Evolutionary conservation across 176 grass and related monocot genomes (phyloP).

Genomic region (Otatea glauca): DNA sequence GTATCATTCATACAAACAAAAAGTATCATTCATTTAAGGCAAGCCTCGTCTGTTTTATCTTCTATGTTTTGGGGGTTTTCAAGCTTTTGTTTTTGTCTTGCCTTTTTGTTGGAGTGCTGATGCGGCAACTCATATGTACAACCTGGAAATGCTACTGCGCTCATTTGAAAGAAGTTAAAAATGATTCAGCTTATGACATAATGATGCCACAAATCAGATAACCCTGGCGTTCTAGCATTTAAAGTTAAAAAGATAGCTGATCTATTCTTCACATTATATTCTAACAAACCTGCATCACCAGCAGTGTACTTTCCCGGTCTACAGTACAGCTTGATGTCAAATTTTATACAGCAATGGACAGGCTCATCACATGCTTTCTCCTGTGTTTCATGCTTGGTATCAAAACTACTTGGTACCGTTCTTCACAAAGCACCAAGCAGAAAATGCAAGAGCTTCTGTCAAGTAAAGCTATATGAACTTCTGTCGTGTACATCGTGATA

Average conservation of each 20-base stretch:
- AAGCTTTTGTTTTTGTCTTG: constrained; percentile 4
- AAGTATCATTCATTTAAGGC: background rate
- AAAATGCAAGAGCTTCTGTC: background rate
- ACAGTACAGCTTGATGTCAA: background rate
- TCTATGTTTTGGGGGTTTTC: background rate
- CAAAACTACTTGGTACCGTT: background rate
- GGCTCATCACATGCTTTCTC: background rate
- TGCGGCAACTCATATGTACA: background rate
- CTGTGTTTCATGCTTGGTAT: background rate
- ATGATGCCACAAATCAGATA: background rate
- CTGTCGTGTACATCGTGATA: background rate
- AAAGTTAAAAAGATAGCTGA: background rate
- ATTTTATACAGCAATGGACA: constrained; percentile 8
- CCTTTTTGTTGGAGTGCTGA: background rate
- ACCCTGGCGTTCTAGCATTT: background rate
- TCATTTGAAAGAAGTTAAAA: background rate
- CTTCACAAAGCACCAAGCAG: background rate
- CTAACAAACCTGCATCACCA: background rate
- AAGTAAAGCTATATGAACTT: constrained; percentile 13
- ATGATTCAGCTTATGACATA: background rate
- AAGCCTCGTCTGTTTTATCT: background rate
- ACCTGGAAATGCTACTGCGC: background rate
- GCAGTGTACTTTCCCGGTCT: background rate
- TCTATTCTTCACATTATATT: background rate
- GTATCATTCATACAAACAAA: background rate